Evolutionary conservation across 164 flowering plant species (phyloP), one percentile per base, ranked within the genome.

Genomic region (Sedum album): DNA sequence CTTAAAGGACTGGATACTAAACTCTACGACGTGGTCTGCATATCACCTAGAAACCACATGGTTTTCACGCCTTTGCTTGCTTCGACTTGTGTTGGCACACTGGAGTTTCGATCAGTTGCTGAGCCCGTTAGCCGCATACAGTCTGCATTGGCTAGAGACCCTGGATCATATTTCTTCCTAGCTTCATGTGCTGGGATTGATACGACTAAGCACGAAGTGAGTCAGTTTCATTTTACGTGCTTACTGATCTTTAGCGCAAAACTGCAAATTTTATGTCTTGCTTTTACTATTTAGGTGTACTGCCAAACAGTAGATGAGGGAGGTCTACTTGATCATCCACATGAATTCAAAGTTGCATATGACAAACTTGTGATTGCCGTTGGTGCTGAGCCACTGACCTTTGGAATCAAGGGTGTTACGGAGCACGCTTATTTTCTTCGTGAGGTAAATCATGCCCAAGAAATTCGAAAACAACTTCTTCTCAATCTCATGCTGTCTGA

Each of bases 51-150:
- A 73, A 91, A 91, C 60, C 97, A 91, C 78, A 91, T 91, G 97
- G 97, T 89, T 14, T 89, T 91, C 79, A 91, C 97, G 18, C 97
- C 96, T 67, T 79, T 91, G 75, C 87, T 91, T 60, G 94, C 97
- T 68, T 91, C 97, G 14, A 91, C 97, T 67, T 89, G 94, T 73
- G 96, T 88, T 66, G 97, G 97, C 42, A 91, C 96, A 20, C 77
- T 89, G 46, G 97, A 91, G 70, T 91, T 91, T 49, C 86, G 96
- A 0, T 91, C 96, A 0, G 94, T 91, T 0, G 88, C 89, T 51
- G 97, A 91, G 78, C 96, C 97, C 2, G 90, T 91, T 31, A 73
- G 77, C 64, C 80, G 72, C 70, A 89, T 91, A 60, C 96, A 89
- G 73, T 66, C 90, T 66, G 88, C 97, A 26, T 70, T 89, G 70